These are phyloP conservation scores for Phalaenopsis aphrodite DNA, from an alignment of 106 monocot genomes.

Conservation along the genomic window DNA sequence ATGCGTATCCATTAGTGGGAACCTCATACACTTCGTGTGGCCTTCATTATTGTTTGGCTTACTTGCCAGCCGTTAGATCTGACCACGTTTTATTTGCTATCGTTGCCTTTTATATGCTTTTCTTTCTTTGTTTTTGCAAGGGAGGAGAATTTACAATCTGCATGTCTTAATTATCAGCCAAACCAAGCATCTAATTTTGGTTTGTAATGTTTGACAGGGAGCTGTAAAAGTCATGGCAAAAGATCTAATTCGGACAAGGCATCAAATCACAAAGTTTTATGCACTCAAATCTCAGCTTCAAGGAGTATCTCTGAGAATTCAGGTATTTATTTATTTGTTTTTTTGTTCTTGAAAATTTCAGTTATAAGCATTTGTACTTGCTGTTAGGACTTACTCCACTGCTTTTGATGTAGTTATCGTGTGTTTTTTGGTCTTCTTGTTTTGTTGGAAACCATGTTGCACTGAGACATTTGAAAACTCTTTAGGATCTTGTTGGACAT, in stretches of 20 bases:
- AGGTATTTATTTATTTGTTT: slow-evolving; percentile 29
- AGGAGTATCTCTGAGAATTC: slow-evolving; percentile 91
- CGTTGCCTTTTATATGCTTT: neutral
- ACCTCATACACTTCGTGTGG: neutral
- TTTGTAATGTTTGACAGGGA: slow-evolving; percentile 30
- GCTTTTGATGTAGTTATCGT: neutral
- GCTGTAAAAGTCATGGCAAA: slow-evolving; percentile 91
- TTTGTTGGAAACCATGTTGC: neutral
- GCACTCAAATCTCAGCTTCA: slow-evolving; percentile 92
- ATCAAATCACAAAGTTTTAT: slow-evolving; percentile 88
- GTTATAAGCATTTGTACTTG: neutral
- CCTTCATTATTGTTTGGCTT: neutral
- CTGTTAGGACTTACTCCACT: neutral
- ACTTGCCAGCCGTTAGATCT: neutral
- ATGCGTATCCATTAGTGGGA: neutral
- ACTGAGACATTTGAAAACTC: neutral
- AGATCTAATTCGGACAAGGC: slow-evolving; percentile 76
- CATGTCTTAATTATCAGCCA: neutral
- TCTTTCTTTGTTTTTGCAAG: neutral
- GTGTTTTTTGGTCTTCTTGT: neutral
- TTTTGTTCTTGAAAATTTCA: neutral
- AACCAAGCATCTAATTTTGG: neutral
- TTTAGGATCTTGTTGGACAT: neutral
- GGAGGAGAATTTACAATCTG: neutral
- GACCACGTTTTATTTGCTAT: neutral